Evolutionary conservation across 1,139 yeast genomes (phyloP).

Genomic region (Wickerhamomyces sp.): DNA sequence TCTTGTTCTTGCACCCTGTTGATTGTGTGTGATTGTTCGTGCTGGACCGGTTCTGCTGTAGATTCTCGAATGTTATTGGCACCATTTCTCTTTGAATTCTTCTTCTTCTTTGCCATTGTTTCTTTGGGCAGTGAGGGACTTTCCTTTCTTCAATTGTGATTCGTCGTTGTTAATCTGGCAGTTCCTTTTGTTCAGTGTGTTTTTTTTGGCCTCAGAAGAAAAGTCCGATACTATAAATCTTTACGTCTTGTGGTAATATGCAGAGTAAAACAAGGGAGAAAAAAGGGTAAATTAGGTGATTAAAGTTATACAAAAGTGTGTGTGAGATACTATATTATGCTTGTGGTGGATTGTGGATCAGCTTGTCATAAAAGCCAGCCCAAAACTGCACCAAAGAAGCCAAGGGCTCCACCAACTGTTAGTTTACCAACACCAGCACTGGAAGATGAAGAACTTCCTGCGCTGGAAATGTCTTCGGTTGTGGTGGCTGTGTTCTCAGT

Average conservation of each 20-base stretch:
- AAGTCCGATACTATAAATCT: too few relatives aligned
- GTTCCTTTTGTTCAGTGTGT: too few relatives aligned
- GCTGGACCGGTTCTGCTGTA: neutral
- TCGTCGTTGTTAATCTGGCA: too few relatives aligned
- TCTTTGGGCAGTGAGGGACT: neutral
- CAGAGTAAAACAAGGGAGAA: too few relatives aligned
- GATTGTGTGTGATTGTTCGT: neutral
- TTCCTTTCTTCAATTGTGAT: too few relatives aligned
- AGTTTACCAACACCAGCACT: conserved; percentile 2
- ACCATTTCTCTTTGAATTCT: conserved; percentile 1
- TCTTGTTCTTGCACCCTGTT: neutral
- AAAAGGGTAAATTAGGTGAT: too few relatives aligned
- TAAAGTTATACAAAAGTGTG: too few relatives aligned
- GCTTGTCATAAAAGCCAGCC: neutral
- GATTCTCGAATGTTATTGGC: neutral
- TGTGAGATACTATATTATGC: too few relatives aligned
- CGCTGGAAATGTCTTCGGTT: conserved; percentile 7
- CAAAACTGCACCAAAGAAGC: conserved; percentile 1
- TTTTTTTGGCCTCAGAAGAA: too few relatives aligned
- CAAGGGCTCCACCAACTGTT: conserved; percentile 1
- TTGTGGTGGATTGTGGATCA: neutral
- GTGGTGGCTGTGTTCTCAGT: conserved; percentile 16
- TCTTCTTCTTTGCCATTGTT: conserved; percentile 14
- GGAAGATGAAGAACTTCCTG: conserved; percentile 1
- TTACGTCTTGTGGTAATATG: too few relatives aligned